These are phyloP conservation scores for Talaromyces stipitatus DNA, from an alignment of 495 filamentous ascomycete species.

Conservation along the genomic window DNA sequence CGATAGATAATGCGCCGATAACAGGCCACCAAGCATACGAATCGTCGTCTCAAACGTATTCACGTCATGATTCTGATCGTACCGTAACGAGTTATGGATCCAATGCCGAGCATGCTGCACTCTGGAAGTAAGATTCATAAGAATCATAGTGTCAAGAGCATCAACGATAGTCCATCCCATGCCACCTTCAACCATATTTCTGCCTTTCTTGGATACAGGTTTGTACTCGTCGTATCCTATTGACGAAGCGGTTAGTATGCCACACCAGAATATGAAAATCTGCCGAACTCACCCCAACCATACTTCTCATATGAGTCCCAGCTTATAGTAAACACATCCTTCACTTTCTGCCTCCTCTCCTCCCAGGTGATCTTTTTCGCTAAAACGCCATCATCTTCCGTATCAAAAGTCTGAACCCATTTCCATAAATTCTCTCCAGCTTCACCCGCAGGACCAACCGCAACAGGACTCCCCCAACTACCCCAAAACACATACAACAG, in stretches of 20 bases:
- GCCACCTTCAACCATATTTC: slow-evolving; percentile 65
- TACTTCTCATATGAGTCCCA: slow-evolving; percentile 90
- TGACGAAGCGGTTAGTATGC: slow-evolving; percentile 7
- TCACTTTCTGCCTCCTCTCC: slow-evolving; percentile 72
- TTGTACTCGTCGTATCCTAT: slow-evolving; percentile 79
- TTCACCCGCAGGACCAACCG: slow-evolving; percentile 46
- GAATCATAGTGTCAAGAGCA: slow-evolving; percentile 88
- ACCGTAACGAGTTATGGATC: slow-evolving; percentile 74
- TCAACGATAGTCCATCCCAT: slow-evolving; percentile 99
- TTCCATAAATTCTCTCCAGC: slow-evolving; percentile 32
- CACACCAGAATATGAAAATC: background rate
- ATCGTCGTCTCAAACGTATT: slow-evolving; percentile 98
- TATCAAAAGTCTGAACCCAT: slow-evolving; percentile 30
- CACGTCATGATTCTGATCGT: slow-evolving; percentile 89
- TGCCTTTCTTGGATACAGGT: slow-evolving; percentile 70
- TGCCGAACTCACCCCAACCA: slow-evolving; percentile 72
- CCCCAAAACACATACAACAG: slow-evolving; percentile 36
- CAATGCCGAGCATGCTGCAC: slow-evolving; percentile 82
- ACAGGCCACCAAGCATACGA: slow-evolving; percentile 88
- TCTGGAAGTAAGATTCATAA: slow-evolving; percentile 93
- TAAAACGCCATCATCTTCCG: slow-evolving; percentile 11
- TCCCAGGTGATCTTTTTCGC: slow-evolving; percentile 51
- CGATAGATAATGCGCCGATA: slow-evolving; percentile 92
- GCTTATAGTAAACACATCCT: slow-evolving; percentile 79
- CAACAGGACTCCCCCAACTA: slow-evolving; percentile 30